A percentile compares a stretch with the other conserved stretches of the same genome.
phyloP scores from a whole-genome alignment of 495 filamentous ascomycete species.

The Talaromyces proteolyticus region DNA sequence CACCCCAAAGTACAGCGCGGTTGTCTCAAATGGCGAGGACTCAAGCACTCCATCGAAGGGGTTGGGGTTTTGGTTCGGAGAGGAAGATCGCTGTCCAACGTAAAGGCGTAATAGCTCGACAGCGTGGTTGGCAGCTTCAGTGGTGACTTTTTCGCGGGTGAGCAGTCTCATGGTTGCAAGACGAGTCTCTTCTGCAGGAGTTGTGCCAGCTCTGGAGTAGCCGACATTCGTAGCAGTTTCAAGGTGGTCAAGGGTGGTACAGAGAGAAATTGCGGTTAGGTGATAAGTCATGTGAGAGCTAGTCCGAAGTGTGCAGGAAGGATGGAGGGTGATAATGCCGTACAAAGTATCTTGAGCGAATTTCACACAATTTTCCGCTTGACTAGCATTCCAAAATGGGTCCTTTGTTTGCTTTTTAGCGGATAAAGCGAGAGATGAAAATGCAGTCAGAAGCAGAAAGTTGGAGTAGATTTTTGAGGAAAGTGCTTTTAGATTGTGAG shows the following conservation, averaged over 20 bases:
- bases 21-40: background rate
- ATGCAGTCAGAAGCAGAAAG: background rate
- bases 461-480: background rate
- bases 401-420: background rate
- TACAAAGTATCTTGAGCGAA: background rate
- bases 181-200: background rate
- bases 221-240: background rate
- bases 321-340: background rate
- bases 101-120: background rate
- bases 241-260: background rate
- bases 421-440: background rate
- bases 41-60: background rate
- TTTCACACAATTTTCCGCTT: background rate
- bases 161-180: background rate
- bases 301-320: background rate
- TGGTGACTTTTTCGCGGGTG: background rate
- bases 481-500: background rate
- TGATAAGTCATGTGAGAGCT: background rate
- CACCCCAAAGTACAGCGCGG: background rate
- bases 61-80: background rate
- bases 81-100: background rate
- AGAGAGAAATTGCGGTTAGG: background rate
- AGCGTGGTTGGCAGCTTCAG: background rate
- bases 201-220: background rate
- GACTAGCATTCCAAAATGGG: background rate